Evolutionary conservation across 345 rosid species (phyloP), one percentile per base, ranked within the genome.

Genomic region (Crucihimalaya himalaica): DNA sequence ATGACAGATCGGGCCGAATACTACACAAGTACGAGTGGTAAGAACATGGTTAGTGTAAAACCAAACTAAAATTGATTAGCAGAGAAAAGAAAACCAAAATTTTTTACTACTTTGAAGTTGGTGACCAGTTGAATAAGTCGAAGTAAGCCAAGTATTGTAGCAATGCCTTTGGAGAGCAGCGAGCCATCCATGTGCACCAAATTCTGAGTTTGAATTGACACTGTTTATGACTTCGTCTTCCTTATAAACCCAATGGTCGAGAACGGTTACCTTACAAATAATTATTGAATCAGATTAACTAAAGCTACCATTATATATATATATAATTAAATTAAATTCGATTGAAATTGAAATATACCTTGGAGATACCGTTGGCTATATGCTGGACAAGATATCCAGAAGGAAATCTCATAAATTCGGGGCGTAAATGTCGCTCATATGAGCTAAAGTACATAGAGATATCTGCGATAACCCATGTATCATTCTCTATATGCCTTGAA

Each of bases 381-480:
- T 81, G 91, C 69, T 87, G 82, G 21, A 89, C n/a, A 31, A 89
- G 47, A 59, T 82, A 87, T 55, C 97, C 91, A 54, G 91, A 91
- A 39, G 95, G 95, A 73, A 86, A 86, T 73, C 84, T 84, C 79
- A 84, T 68, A 59, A 81, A 85, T 14, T 55, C 27, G 11, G 77
- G 39, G 0, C 25, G 62, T 12, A 66, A 35, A 46, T 43, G 67
- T n/a, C 64, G 54, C 43, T 29, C 27, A 21, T 84, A 83, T 19
- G 25, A 86, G 72, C 63, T 66, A 11, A 25, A 58, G 46, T 81
- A 82, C 18, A 81, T 6, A 4, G 95, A 85, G 6, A 87, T 83
- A 72, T 91, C 88, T 11, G 80, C 92, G 46, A 88, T 86, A 7
- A 82, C 87, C 97, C 97, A 88, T 18, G 81, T 16, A 25, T 85